Evolutionary conservation across 768 basidiomycete genomes (phyloP), one percentile per base, ranked within the genome.

Genomic region (Kwoniella sp.): DNA sequence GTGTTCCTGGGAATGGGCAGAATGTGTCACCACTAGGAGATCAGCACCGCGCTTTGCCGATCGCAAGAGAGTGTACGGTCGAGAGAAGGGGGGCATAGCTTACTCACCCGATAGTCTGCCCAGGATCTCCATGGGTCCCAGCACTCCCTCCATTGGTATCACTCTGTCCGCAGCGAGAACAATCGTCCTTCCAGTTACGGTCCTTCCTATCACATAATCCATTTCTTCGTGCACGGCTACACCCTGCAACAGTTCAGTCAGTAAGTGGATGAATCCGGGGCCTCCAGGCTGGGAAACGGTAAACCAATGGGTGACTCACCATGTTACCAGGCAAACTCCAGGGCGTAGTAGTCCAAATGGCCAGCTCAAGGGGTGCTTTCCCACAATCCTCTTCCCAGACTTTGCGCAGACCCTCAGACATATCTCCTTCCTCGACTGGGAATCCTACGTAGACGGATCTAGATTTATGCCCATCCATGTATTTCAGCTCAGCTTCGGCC

Each of bases 261-360:
- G 41, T 1, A 22, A 41, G 20, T 38, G 51, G 38, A 7, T 25
- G 15, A 41, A 41, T 64, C n/a, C n/a, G n/a, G n/a, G n/a, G n/a
- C n/a, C n/a, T n/a, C n/a, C n/a, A n/a, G n/a, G n/a, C n/a, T n/a
- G n/a, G n/a, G n/a, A n/a, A n/a, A n/a, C 26, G 22, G 23, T 20
- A 25, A 2, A n/a, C 22, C 41, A 51, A 22, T 34, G 20, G 25
- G 7, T 45, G 31, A 66, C 85, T 47, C 70, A 93, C 93, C 90
- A 93, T 92, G 75, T 99, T 98, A 1, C 92, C 91, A 4, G 91
- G 92, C 53, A 98, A 82, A 3, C 92, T 98, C 95, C 95, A 99
- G 0, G 95, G 91, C 0, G 95, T 98, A 2, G 95, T 98, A 1
- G 95, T 98, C 95, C 95, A 99, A 3, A 95, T 90, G 20, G 93